Conservation (phyloP, 768 basidiomycete genomes). For the Suillus sp. region DNA sequence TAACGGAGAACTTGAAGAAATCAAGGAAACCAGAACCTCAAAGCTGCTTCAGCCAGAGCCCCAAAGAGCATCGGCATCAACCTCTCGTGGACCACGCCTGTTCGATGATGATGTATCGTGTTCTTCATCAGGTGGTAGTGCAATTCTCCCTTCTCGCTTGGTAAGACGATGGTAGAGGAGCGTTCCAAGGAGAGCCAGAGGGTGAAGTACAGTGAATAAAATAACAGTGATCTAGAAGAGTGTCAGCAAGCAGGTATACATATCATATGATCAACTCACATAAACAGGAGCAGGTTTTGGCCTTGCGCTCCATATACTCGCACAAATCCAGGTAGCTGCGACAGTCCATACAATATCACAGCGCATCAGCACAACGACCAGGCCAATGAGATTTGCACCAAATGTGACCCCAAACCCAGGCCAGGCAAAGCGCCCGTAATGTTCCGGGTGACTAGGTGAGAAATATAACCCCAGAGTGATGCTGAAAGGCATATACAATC, state of each 20-base stretch:
- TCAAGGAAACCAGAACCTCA: neutral
- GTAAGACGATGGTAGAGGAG: slow-evolving; percentile 39
- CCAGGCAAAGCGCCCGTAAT: slow-evolving; percentile 66
- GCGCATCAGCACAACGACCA: slow-evolving; percentile 56
- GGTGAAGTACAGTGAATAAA: slow-evolving; percentile 66
- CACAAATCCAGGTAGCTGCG: slow-evolving; percentile 73
- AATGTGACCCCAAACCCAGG: slow-evolving; percentile 71
- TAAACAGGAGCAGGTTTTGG: slow-evolving; percentile 69
- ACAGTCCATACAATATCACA: slow-evolving; percentile 76
- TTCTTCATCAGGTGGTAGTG: slow-evolving; percentile 41
- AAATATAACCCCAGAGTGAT: slow-evolving; percentile 70
- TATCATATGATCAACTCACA: slow-evolving; percentile 42
- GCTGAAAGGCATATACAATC: slow-evolving; percentile 36
- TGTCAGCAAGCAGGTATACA: neutral
- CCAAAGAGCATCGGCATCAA: slow-evolving; percentile 46
- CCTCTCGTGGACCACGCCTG: slow-evolving; percentile 38
- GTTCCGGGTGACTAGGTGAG: slow-evolving; percentile 46
- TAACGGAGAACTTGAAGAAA: neutral
- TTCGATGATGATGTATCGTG: slow-evolving; percentile 10
- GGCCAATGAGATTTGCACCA: slow-evolving; percentile 59
- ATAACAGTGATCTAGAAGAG: slow-evolving; percentile 55
- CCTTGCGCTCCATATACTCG: slow-evolving; percentile 59
- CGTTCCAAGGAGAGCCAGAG: slow-evolving; percentile 54
- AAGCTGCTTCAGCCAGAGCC: slow-evolving; percentile 21
- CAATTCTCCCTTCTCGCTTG: slow-evolving; percentile 38